Evolutionary conservation across 768 basidiomycete species (phyloP), one percentile per base, ranked within the genome.

Genomic region (Auricularia sp.): DNA sequence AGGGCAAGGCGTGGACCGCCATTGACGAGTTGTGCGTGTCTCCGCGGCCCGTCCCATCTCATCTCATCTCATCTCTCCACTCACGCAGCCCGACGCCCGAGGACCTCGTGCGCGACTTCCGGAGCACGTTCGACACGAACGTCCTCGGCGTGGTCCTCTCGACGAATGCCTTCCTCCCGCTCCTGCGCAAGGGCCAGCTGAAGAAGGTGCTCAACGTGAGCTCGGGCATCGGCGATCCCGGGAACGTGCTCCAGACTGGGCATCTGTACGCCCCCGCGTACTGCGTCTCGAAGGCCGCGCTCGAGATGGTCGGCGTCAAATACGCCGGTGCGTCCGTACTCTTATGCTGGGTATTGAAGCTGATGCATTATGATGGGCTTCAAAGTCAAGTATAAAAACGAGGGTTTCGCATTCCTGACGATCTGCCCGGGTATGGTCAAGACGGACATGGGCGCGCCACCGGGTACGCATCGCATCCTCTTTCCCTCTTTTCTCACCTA

Each of bases 131-230:
- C 42, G 54, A 61, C 29, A 65, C 64, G 16, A 71, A 71, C 65
- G 62, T 70, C 12, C 29, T 64, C 36, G 71, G 71, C n/a, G 65
- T 62, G 7, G 63, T 70, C 39, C 53, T 61, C 62, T 63, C 66
- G 1, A 65, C 65, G 42, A 63, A 66, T 33, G 47, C 62, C 7
- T 63, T 71, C 64, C 61, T 72, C 0, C 71, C 71, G 4, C 67
- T 72, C 12, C 62, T 72, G 21, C 51, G 61, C 14, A 60, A 63
- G n/a, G 64, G 66, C 3, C 18, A 39, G 29, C 36, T 61, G 16
- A 65, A 67, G 39, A 67, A 67, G 64, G 64, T 65, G 23, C 42
- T 67, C 44, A 63, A 61, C 39, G 18, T 67, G 21, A 47, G 58
- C 34, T 53, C 64, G n/a, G 66, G 61, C 12, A 36, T 58, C 44